A percentile compares a stretch with the other conserved stretches of the same genome.
These are phyloP conservation scores for Aspergillus asperescens DNA, from an alignment of 495 filamentous ascomycete species.

Conservation along the genomic window DNA sequence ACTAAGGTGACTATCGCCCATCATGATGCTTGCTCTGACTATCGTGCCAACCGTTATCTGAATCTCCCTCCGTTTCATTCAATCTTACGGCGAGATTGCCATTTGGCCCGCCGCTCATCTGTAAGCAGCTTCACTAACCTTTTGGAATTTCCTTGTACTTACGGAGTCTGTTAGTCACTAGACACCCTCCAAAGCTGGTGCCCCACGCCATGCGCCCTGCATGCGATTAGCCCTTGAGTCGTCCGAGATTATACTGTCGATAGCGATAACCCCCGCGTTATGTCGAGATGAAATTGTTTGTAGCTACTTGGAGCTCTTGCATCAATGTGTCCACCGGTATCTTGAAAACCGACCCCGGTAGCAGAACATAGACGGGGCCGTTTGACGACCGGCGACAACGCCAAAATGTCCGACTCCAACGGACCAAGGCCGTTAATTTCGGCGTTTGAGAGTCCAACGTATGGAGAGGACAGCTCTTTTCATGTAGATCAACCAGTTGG, in stretches of 20 bases:
- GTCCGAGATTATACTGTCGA: slow-evolving; percentile 9
- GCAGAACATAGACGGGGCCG: slow-evolving; percentile 8
- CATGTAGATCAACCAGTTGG: slow-evolving; percentile 73
- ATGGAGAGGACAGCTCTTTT: slow-evolving; percentile 77
- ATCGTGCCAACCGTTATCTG: no score
- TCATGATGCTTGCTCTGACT: no score
- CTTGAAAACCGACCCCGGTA: slow-evolving; percentile 10
- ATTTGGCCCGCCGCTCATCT: background rate
- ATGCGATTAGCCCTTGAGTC: background rate
- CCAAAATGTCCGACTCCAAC: slow-evolving; percentile 38
- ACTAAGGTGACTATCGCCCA: no score
- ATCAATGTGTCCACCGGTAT: slow-evolving; percentile 10
- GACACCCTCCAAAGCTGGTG: background rate
- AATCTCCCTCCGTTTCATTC: no score
- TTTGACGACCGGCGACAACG: slow-evolving; percentile 16
- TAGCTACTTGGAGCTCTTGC: background rate
- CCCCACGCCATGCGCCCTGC: slow-evolving; percentile 14
- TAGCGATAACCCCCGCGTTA: background rate
- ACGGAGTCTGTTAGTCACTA: background rate
- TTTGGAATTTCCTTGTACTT: background rate
- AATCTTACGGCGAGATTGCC: background rate
- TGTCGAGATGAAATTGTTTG: slow-evolving; percentile 19
- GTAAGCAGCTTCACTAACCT: background rate
- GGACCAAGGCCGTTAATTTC: slow-evolving; percentile 48
- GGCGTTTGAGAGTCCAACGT: slow-evolving; percentile 80